Evolutionary conservation across 2,329 filamentous ascomycete genomes (phyloP), one percentile per base, ranked within the genome.

Genomic region (Chrysoporthe cubensis): DNA sequence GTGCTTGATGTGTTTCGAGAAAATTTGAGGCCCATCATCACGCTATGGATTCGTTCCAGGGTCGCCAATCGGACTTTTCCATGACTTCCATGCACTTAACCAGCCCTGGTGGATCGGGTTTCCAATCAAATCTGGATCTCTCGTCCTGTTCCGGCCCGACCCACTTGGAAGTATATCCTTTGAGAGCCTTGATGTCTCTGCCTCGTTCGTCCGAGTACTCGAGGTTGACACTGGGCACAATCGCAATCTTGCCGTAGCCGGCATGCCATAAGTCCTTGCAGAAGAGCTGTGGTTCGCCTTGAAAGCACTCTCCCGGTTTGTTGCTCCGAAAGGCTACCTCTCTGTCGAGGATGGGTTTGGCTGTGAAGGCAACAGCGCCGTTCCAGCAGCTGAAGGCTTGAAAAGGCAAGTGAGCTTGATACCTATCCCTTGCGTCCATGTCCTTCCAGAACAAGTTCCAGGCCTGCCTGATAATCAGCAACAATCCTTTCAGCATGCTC

Each of bases 351-450:
- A 88, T 73, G 0, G 85, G 84, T 52, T 76, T 75, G 0, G 85
- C 85, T 0, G 76, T 77, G 63, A 88, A 82, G 0, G 80, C 81
- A 0, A 80, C 79, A 0, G 82, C 84, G 2, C 87, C 87, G 68
- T 88, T 88, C 87, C 87, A 89, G 74, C 87, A 89, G 0, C 85
- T 75, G 68, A 87, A 89, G 0, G 88, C 87, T 73, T 88, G 87
- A 68, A 88, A 84, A 0, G 87, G 85, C n/a, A 76, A 74, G 34
- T 77, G 74, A 0, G 69, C 69, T 0, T 69, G 58, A 64, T 80
- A 81, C 2, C 80, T 75, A 2, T 68, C 58, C 8, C 71, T 75
- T 2, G 81, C 75, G 0, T 73, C 74, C 0, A 74, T 72, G 40
- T 85, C 79, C 71, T 84, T 84, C 80, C 82, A 85, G 71, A 89